Evolutionary conservation across 2,329 filamentous ascomycete genomes (phyloP).

Genomic region (Nothopassalora personata): DNA sequence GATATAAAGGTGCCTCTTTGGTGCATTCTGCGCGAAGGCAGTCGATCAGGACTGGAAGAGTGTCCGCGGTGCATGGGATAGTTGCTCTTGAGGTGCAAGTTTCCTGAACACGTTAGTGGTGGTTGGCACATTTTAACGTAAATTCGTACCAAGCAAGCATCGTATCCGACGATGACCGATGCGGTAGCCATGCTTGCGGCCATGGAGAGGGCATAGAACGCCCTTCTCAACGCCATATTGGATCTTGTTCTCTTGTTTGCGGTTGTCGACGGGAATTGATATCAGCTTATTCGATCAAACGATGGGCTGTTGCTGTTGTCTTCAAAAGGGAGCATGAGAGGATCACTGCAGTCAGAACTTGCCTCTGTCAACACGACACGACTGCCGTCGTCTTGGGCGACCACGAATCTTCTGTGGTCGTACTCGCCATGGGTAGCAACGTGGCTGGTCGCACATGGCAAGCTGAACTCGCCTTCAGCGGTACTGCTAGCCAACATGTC

Average conservation of each 20-base stretch:
- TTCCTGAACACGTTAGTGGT: neutral
- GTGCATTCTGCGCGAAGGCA: neutral
- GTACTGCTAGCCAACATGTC: too few relatives aligned
- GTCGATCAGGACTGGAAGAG: neutral
- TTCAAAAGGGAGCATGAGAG: neutral
- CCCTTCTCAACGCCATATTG: neutral
- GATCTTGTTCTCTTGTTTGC: neutral
- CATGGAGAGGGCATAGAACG: neutral
- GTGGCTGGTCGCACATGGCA: neutral
- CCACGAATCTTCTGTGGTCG: neutral
- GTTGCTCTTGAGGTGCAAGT: neutral
- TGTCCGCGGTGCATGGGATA: neutral
- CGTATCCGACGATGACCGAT: neutral
- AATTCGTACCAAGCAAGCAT: neutral
- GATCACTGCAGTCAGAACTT: neutral
- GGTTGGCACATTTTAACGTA: neutral
- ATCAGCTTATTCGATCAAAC: too few relatives aligned
- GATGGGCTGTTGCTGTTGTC: neutral
- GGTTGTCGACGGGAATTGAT: neutral
- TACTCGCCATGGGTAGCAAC: neutral
- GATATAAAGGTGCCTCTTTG: neutral
- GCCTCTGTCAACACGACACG: neutral
- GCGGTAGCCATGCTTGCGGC: neutral
- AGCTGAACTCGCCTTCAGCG: too few relatives aligned
- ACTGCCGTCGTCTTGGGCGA: neutral